Base-by-base conservation (phyloP, 768 basidiomycete species). In the Favolaschia claudopus region DNA sequence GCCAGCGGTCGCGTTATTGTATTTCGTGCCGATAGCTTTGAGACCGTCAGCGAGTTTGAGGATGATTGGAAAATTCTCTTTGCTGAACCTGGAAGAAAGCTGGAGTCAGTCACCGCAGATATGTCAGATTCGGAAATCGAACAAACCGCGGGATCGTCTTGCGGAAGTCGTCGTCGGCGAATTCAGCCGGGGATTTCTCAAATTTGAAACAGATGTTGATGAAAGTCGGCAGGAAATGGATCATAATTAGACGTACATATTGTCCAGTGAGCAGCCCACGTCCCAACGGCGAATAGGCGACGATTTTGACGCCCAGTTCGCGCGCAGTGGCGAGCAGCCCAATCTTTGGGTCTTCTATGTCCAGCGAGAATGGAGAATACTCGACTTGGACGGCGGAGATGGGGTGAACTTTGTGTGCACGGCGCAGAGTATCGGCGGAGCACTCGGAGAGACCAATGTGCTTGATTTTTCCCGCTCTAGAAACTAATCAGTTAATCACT, bases 41-140 rank as follows among this genome's bases (percentile, higher is more conserved):
- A 83, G 61, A 15, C 69, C 69, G 14, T 80, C 75, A 14, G 71
- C 78, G 17, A 84, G 45, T 22, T 75, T 69, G 14, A 80, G 61
- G 32, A 80, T 73, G 19, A 78, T 81, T 4, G 80, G 80, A 64
- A 82, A 82, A 68, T 81, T 81, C 66, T 77, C 74, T 34, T 75
- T 68, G 57, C 70, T 71, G 55, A 73, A 76, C 48, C 14, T 47
- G 65, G 62, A 6, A n/a, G n/a, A n/a, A n/a, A n/a, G n/a, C n/a
- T n/a, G n/a, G n/a, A 72, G 53, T 31, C 32, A 49, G 6, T 63
- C 19, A 8, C 39, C 7, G 8, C 19, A 62, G 0, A 37, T 65
- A 29, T 19, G 5, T 4, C 20, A 13, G 20, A 14, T 14, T 4
- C n/a, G n/a, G n/a, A n/a, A n/a, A n/a, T n/a, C n/a, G n/a, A n/a